Percentiles rank a stretch among this genome's conserved stretches.
phyloP scores from a whole-genome alignment of 305 asterid species.

The Vinca major region DNA sequence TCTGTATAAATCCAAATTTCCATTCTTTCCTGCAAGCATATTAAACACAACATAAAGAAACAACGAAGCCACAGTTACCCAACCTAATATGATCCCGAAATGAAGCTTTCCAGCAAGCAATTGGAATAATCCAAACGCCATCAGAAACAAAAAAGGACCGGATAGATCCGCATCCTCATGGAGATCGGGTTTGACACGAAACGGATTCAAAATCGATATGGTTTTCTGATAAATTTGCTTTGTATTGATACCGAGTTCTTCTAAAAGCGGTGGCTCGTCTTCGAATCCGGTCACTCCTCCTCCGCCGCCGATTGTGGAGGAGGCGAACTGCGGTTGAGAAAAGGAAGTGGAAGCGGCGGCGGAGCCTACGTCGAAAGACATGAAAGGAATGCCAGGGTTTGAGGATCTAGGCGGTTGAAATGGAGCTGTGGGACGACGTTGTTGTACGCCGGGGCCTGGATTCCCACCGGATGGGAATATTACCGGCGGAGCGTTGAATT shows the following conservation, averaged over 20 bases:
- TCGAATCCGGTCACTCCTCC: conserved; percentile 15
- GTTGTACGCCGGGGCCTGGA: conserved; percentile 37
- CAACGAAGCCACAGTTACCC: conserved; percentile 83
- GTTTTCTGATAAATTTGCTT: conserved; percentile 67
- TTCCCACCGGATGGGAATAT: conserved; percentile 31
- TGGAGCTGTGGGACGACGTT: conserved; percentile 75
- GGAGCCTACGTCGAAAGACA: conserved; percentile 68
- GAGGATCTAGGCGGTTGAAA: conserved; percentile 63
- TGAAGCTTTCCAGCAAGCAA: conserved; percentile 71
- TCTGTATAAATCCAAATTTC: conserved; percentile 73
- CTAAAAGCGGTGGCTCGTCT: conserved; percentile 30
- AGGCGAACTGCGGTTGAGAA: conserved; percentile 36
- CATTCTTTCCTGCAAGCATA: conserved; percentile 78
- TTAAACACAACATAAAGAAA: conserved; percentile 71
- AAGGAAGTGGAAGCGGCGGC: conserved; percentile 64
- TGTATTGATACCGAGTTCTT: conserved; percentile 51
- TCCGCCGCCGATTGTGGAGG: conserved; percentile 21
- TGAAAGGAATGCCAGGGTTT: conserved; percentile 60
- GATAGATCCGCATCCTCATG: conserved; percentile 59
- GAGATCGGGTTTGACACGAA: conserved; percentile 53
- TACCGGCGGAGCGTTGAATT: conserved; percentile 36
- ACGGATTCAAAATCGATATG: conserved; percentile 30
- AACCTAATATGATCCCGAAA: conserved; percentile 33
- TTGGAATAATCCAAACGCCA: conserved; percentile 79
- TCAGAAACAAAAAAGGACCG: conserved; percentile 31